Percentiles rank a stretch among this genome's conserved stretches.
phyloP scores from a whole-genome alignment of 768 basidiomycete genomes.

The Lentinula detonsa region DNA sequence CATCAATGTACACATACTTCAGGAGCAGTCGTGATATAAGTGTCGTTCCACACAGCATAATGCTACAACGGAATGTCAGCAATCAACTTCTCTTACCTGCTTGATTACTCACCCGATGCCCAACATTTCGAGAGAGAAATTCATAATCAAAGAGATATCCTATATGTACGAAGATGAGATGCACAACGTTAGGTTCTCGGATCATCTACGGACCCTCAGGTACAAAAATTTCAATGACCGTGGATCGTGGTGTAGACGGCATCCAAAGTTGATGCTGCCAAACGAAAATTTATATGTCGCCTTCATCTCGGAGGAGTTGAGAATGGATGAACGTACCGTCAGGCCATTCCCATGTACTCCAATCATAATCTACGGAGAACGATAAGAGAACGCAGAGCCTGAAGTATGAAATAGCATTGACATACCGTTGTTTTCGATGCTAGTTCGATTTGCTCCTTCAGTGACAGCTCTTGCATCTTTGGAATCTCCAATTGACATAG shows the following conservation, averaged over 20 bases:
- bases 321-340: conserved; percentile 27
- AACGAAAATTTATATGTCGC: not conserved
- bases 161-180: conserved; percentile 17
- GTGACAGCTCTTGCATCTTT: conserved; percentile 34
- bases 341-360: conserved; percentile 71
- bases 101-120: conserved; percentile 26
- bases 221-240: conserved; percentile 65
- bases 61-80: conserved; percentile 25
- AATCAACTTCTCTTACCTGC: not conserved
- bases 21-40: conserved; percentile 31
- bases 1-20: conserved; percentile 12
- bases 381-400: not conserved
- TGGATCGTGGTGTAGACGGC: conserved; percentile 54
- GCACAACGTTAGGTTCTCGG: not conserved
- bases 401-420: not conserved
- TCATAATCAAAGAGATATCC: conserved; percentile 36
- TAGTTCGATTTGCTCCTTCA: conserved; percentile 58
- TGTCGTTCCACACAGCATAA: conserved; percentile 65
- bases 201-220: conserved; percentile 37
- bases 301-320: not conserved
- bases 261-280: conserved; percentile 55
- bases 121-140: conserved; percentile 34
- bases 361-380: conserved; percentile 38
- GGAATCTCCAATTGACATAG: conserved; percentile 41
- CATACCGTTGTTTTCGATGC: conserved; percentile 55